Conservation (phyloP, 2,329 filamentous ascomycete genomes). For the Coniochaeta prunicola region DNA sequence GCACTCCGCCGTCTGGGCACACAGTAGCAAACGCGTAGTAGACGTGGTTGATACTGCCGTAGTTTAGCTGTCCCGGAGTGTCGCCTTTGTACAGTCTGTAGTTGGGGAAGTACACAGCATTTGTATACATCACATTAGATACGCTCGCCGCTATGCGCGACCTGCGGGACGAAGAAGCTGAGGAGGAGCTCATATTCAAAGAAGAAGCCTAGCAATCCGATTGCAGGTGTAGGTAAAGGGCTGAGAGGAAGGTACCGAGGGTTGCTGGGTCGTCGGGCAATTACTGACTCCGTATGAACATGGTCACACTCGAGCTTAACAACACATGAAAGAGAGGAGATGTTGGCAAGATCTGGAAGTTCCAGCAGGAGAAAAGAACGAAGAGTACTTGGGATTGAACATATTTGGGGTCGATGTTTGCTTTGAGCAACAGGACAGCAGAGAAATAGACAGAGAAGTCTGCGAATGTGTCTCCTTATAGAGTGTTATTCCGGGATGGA, state of each 20-base stretch:
- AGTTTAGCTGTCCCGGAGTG: constrained; percentile 66
- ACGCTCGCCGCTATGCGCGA: constrained; percentile 37
- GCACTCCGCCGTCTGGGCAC: constrained; percentile 63
- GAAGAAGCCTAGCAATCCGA: background rate
- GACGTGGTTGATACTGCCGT: constrained; percentile 70
- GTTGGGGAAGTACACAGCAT: constrained; percentile 83
- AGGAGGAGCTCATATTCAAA: constrained; percentile 20
- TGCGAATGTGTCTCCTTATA: constrained; percentile 11
- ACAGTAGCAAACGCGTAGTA: constrained; percentile 80
- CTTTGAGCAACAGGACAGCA: constrained; percentile 15
- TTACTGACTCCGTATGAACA: constrained; percentile 2
- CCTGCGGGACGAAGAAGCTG: constrained; percentile 32
- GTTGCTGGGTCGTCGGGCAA: background rate
- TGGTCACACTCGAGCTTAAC: background rate
- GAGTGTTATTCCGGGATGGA: constrained; percentile 5
- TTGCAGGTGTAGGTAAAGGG: background rate
- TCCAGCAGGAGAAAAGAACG: constrained; percentile 2
- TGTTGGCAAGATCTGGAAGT: constrained; percentile 7
- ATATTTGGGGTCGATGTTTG: constrained; percentile 14
- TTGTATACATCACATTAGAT: constrained; percentile 51
- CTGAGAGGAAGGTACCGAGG: background rate
- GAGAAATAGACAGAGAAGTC: constrained; percentile 3
- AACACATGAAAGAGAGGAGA: constrained; percentile 7
- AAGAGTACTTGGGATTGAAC: constrained; percentile 9
- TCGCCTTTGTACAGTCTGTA: constrained; percentile 65